phyloP scores from a whole-genome alignment of 2,329 filamentous ascomycete genomes.

The Falciphora oryzae region DNA sequence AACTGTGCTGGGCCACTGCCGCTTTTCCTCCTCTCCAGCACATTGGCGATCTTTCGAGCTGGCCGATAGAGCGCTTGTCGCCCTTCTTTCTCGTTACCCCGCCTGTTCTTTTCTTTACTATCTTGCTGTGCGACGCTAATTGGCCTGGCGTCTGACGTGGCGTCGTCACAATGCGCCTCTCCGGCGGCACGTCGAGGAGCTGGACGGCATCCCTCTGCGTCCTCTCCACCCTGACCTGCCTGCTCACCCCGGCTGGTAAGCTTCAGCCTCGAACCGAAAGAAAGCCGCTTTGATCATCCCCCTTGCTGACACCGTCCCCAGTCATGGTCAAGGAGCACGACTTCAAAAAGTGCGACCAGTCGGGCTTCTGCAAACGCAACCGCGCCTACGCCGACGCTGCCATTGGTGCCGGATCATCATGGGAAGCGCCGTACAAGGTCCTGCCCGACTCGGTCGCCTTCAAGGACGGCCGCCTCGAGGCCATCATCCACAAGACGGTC shows the following conservation, averaged over 20 bases:
- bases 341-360: slow-evolving; percentile 95
- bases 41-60: background rate
- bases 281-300: background rate
- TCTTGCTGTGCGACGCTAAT: background rate
- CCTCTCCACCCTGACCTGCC: slow-evolving; percentile 49
- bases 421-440: slow-evolving; percentile 77
- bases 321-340: slow-evolving; percentile 89
- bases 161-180: slow-evolving; percentile 40
- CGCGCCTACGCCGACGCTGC: slow-evolving; percentile 80
- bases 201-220: slow-evolving; percentile 63
- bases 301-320: slow-evolving; percentile 28
- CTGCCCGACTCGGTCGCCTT: slow-evolving; percentile 66
- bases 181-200: slow-evolving; percentile 45
- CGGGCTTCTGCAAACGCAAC: slow-evolving; percentile 96
- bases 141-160: slow-evolving; percentile 9
- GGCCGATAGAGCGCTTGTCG: background rate
- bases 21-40: background rate
- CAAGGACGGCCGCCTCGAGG: slow-evolving; percentile 73
- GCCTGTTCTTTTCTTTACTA: background rate
- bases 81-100: background rate
- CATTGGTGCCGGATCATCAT: slow-evolving; percentile 56
- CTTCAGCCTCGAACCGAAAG: background rate
- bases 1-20: background rate
- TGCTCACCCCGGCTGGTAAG: slow-evolving; percentile 62
- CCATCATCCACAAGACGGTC: slow-evolving; percentile 74